Percentiles rank a stretch among this genome's conserved stretches.
These are phyloP conservation scores for Alectoria sarmentosa DNA, from an alignment of 495 filamentous ascomycete genomes.

Conservation along the genomic window DNA sequence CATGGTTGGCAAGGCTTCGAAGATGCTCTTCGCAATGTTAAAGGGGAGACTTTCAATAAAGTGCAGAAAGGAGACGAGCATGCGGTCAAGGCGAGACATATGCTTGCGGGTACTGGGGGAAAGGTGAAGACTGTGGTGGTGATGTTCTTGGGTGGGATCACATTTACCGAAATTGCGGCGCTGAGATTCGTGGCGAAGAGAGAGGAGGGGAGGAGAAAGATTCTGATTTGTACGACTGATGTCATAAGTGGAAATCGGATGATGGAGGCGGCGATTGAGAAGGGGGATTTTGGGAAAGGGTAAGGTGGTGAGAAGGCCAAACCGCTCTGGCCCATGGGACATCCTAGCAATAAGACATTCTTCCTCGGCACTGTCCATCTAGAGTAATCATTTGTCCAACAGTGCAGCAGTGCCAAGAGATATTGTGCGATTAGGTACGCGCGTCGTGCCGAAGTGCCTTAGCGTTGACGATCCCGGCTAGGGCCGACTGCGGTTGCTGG, in stretches of 20 bases:
- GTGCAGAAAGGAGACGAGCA: slow-evolving; percentile 91
- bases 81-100: slow-evolving; percentile 79
- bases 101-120: slow-evolving; percentile 59
- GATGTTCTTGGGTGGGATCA: slow-evolving; percentile 91
- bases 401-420: neutral
- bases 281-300: slow-evolving; percentile 51
- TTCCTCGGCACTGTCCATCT: too few species aligned
- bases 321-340: neutral
- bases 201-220: slow-evolving; percentile 74
- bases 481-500: too few species aligned
- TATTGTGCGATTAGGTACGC: neutral
- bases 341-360: neutral
- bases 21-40: slow-evolving; percentile 74
- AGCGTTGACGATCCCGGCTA: neutral
- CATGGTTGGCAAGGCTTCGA: slow-evolving; percentile 90
- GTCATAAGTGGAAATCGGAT: slow-evolving; percentile 85
- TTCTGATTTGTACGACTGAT: slow-evolving; percentile 87
- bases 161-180: slow-evolving; percentile 92
- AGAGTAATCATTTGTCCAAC: too few species aligned
- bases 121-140: slow-evolving; percentile 82
- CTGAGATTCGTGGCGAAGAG: slow-evolving; percentile 82
- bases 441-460: neutral
- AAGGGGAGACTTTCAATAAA: slow-evolving; percentile 84
- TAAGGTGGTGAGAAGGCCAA: neutral
- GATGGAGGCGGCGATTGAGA: slow-evolving; percentile 83